Conservation (phyloP, 139 green algal genomes). For the Zygnema circumcarinatum region DNA sequence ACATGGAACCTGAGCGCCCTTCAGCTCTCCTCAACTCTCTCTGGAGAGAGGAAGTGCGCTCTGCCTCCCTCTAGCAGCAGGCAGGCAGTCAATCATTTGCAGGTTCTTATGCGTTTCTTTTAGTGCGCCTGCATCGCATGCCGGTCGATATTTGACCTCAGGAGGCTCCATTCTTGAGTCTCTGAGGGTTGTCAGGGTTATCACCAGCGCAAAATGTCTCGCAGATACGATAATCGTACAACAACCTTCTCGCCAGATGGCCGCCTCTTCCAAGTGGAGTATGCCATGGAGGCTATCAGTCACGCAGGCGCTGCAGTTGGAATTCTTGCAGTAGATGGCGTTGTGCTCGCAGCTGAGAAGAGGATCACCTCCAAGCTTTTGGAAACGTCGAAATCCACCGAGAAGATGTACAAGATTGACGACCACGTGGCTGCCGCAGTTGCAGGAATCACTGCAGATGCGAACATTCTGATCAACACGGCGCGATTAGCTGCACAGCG, state of each 20-base stretch:
- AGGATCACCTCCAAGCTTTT: slow-evolving; percentile 88
- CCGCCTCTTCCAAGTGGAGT: slow-evolving; percentile 91
- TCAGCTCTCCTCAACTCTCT: no score
- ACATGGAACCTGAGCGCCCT: no score
- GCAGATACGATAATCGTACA: slow-evolving; percentile 94
- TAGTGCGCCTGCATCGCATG: no score
- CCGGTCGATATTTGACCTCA: no score
- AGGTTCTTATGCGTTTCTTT: no score
- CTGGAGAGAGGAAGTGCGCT: no score
- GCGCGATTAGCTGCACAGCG: slow-evolving; percentile 62
- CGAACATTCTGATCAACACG: slow-evolving; percentile 98
- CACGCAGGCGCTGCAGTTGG: slow-evolving; percentile 94
- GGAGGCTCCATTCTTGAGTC: no score
- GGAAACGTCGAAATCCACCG: slow-evolving; percentile 65
- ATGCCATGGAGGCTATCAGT: slow-evolving; percentile 99
- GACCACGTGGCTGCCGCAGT: slow-evolving; percentile 95
- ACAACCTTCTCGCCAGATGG: slow-evolving; percentile 98
- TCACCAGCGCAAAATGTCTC: slow-evolving; percentile 77
- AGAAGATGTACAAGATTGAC: slow-evolving; percentile 99
- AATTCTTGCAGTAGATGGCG: slow-evolving; percentile 87
- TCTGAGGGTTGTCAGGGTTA: no score
- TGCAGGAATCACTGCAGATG: slow-evolving; percentile 95
- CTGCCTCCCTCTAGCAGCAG: no score
- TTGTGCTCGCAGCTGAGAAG: slow-evolving; percentile 97
- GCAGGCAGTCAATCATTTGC: no score